These are phyloP conservation scores for Leccinum barrowsii DNA, from an alignment of 768 basidiomycete genomes.

Conservation along the genomic window DNA sequence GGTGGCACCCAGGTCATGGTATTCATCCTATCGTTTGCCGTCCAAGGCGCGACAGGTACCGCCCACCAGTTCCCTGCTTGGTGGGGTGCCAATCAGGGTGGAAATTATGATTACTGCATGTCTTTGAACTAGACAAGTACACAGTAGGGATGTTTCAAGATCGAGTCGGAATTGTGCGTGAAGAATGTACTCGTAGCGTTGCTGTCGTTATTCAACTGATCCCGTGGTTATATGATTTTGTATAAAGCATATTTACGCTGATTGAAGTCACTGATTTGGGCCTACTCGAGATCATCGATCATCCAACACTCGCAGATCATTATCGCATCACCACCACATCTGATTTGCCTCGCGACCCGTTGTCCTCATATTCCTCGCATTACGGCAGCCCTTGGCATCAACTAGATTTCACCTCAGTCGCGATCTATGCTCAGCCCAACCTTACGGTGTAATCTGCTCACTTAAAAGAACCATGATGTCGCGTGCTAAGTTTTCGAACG, in stretches of 20 bases:
- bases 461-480: too few species aligned
- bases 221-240: not conserved
- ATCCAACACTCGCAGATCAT: too few species aligned
- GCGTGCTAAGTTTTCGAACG: too few species aligned
- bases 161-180: too few species aligned
- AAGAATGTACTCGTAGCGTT: not conserved
- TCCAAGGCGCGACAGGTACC: conserved; percentile 48
- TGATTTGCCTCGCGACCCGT: too few species aligned
- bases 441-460: too few species aligned
- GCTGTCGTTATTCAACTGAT: not conserved
- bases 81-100: conserved; percentile 57
- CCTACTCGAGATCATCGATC: too few species aligned
- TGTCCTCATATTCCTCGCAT: too few species aligned
- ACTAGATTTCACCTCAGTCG: too few species aligned
- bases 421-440: too few species aligned
- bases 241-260: not conserved
- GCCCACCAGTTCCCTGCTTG: conserved; percentile 52
- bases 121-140: conserved; percentile 2
- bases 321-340: too few species aligned
- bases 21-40: conserved; percentile 48
- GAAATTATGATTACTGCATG: conserved; percentile 34
- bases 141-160: not conserved
- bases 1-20: conserved; percentile 50
- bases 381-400: too few species aligned
- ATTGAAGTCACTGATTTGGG: not conserved